phyloP scores from a whole-genome alignment of 495 filamentous ascomycete species.

The Platismatia glauca region DNA sequence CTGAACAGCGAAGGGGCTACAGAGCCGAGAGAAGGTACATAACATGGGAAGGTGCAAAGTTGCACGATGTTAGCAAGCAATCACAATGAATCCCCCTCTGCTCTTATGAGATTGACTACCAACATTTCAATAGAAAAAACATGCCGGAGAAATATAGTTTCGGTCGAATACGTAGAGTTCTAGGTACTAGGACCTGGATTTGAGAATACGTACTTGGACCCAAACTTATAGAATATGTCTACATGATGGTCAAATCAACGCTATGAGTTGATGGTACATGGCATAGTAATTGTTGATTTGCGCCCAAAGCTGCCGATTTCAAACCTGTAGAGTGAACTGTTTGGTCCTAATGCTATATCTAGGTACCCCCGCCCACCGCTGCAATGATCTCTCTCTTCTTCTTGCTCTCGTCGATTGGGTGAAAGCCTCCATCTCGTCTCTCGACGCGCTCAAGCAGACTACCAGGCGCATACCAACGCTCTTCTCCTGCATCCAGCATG shows the following conservation, averaged over 20 bases:
- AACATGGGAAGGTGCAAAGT: too few species aligned
- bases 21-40: not conserved
- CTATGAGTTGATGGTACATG: not conserved
- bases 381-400: constrained; percentile 26
- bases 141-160: too few species aligned
- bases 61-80: too few species aligned
- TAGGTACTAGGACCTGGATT: too few species aligned
- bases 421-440: constrained; percentile 2
- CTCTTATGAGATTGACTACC: too few species aligned
- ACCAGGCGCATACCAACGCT: constrained; percentile 45
- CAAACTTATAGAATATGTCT: not conserved
- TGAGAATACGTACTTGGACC: not conserved
- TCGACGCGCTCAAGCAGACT: constrained; percentile 42
- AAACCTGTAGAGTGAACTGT: not conserved
- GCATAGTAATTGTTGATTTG: not conserved
- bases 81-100: too few species aligned
- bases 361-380: constrained; percentile 20
- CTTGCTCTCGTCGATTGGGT: constrained; percentile 28
- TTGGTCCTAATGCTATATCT: not conserved
- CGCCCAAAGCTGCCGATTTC: not conserved
- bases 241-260: not conserved
- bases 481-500: constrained; percentile 46
- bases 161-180: not conserved
- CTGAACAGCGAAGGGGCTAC: not conserved
- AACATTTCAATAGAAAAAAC: too few species aligned